Base-by-base conservation (phyloP, 129 eudicot species). In the Calendula officinalis region DNA sequence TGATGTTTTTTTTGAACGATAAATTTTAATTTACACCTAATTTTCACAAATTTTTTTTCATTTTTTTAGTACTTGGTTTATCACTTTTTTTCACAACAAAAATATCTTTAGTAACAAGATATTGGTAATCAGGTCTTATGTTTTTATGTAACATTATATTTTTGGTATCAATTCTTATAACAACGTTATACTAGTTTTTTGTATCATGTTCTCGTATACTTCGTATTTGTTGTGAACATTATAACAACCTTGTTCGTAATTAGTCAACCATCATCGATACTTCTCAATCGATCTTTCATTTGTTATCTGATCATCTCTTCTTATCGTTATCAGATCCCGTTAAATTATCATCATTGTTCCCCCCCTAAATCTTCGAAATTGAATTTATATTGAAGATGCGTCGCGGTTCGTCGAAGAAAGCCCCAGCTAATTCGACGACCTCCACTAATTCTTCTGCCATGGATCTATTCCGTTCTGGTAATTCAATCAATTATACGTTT, bases 381-480 rank as follows among this genome's bases (percentile, higher is more conserved):
- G 58, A 32, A 7, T 58, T 60, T 44, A 36, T 50, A 3, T 74
- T 56, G 35, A 81, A 72, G 70, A 86, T 86, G 94, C 86, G 86
- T 54, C 86, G 94, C 52, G 82, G 80, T 77, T 82, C 94, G 4
- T 80, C 86, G 16, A 82, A 78, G 69, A 86, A 86, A 80, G 78
- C 62, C 52, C 72, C 82, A 16, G 14, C 84, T 8, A 77, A 62
- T 80, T 82, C 92, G 6, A 65, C 83, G 2, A 71, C 82, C 37
- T 74, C 83, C 53, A 69, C 75, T 67, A 81, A 68, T 75, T 82
- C 89, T 22, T 68, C 89, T 9, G 75, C 86, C 60, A 81, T 66
- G 77, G 94, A 86, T 82, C 84, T 77, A 32, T 86, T 73, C 39
- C 89, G 89, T 67, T 82, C 94, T 45, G 89, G 94, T 86, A 45